These are phyloP conservation scores for Beauveria asiatica DNA, from an alignment of 2,329 filamentous ascomycete species.

Conservation along the genomic window DNA sequence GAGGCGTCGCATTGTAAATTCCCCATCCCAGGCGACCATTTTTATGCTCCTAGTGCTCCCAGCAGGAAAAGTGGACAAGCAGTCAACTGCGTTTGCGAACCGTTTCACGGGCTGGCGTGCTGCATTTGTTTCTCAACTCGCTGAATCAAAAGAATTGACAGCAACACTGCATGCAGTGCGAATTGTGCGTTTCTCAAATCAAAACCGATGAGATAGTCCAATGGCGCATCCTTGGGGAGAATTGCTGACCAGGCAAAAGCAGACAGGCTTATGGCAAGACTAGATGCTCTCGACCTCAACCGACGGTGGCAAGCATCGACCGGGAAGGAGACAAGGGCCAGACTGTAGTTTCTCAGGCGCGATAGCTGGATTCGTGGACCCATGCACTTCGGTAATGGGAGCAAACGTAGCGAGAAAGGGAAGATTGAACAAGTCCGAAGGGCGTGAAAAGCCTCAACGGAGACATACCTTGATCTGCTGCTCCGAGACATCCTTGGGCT, in stretches of 20 bases:
- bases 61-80: slow-evolving; percentile 2
- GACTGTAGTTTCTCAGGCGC: slow-evolving; percentile 1
- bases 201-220: slow-evolving; percentile 8
- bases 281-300: slow-evolving; percentile 23
- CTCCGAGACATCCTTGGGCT: slow-evolving; percentile 97
- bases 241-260: slow-evolving; percentile 46
- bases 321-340: slow-evolving; percentile 14
- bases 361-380: slow-evolving; percentile 3
- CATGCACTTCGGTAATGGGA: slow-evolving; percentile 21
- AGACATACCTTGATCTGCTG: slow-evolving; percentile 99
- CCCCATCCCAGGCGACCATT: neutral
- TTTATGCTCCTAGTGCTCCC: neutral
- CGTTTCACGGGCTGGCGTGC: neutral
- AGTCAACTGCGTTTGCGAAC: neutral
- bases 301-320: slow-evolving; percentile 7
- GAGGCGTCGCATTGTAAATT: neutral
- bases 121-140: slow-evolving; percentile 6
- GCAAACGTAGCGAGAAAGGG: slow-evolving; percentile 31
- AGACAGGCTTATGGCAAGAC: slow-evolving; percentile 9
- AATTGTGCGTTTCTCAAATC: slow-evolving; percentile 11
- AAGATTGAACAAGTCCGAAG: slow-evolving; percentile 62
- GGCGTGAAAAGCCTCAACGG: slow-evolving; percentile 63
- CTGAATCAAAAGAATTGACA: slow-evolving; percentile 3
- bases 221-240: slow-evolving; percentile 6
- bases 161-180: slow-evolving; percentile 4